Base-by-base conservation (phyloP, 2,329 filamentous ascomycete species). In the Hypoxylon sp. region DNA sequence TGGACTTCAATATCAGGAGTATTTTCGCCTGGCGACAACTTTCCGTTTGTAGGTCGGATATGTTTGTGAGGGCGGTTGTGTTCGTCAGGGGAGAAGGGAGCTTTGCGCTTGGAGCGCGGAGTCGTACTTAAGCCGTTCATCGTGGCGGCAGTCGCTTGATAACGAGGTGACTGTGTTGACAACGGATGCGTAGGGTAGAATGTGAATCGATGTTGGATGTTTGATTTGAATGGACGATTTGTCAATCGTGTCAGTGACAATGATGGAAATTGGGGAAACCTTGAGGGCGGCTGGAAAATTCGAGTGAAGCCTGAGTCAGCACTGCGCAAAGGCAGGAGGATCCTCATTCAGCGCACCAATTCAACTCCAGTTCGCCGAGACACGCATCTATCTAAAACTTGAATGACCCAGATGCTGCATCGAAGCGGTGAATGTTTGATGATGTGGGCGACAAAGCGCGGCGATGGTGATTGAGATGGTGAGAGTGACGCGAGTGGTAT, bases 101-200 rank as follows among this genome's bases (percentile, higher is more conserved):
- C 77, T 53, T 82, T 82, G 65, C 80, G 77, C 73, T 82, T 82
- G 53, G 72, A 70, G 67, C 76, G 74, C 55, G 72, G 67, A 27
- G 71, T 70, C 25, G 69, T 63, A 51, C 67, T 66, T 45, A 70
- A 62, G 51, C 73, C 73, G 60, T 78, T 78, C 77, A 80, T 80
- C 51, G 46, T 63, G 66, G 51, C 45, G 17, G 50, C 7, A 13
- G 40, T 19, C 29, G 16, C 16, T 27, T 52, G 30, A 13, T 44
- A 8, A n/a, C 21, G 12, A 23, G 26, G 12, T 42, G 43, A 23
- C 17, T 44, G 30, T 40, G n/a, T 12, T 5, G 48, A 35, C 27
- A 54, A 34, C 11, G 31, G 51, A 30, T 48, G 46, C 27, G 46
- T 37, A 16, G 31, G 32, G 47, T 12, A 13, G 37, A n/a, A 30